A percentile compares a stretch with the other conserved stretches of the same genome.
Evolutionary conservation across 1,284 basidiomycete genomes (phyloP).

Genomic region (Meira miltonrushii): DNA sequence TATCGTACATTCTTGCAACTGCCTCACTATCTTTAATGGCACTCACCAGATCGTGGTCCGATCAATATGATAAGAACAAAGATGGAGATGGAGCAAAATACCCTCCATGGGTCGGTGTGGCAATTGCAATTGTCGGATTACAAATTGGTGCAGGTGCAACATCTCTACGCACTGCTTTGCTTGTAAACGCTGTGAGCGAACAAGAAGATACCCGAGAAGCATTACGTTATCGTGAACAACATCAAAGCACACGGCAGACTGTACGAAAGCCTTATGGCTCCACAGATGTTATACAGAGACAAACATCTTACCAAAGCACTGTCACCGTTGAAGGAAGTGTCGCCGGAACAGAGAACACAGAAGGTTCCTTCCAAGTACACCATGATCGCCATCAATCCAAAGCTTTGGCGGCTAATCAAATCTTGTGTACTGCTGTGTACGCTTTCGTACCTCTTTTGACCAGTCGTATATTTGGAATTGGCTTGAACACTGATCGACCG

Average conservation of each 20-base stretch:
- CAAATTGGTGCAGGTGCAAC: conserved; percentile 35
- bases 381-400: conserved; percentile 20
- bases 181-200: conserved; percentile 36
- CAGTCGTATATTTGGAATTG: conserved; percentile 31
- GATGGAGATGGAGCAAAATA: too few relatives aligned
- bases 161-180: conserved; percentile 33
- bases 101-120: conserved; percentile 25
- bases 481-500: conserved; percentile 26
- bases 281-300: too few relatives aligned
- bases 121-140: conserved; percentile 27
- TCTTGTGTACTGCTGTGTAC: conserved; percentile 32
- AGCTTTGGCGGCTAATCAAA: conserved; percentile 39
- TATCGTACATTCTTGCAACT: conserved; percentile 11
- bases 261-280: too few relatives aligned
- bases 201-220: conserved; percentile 11
- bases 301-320: too few relatives aligned
- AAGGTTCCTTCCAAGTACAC: not conserved
- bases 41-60: not conserved
- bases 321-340: not conserved
- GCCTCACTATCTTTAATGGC: conserved; percentile 1
- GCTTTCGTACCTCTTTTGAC: conserved; percentile 37
- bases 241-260: too few relatives aligned
- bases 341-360: not conserved
- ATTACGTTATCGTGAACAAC: conserved; percentile 1
- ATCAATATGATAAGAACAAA: not conserved